Conservation (phyloP, 306 rosid species). For the Medicago ruthenica region DNA sequence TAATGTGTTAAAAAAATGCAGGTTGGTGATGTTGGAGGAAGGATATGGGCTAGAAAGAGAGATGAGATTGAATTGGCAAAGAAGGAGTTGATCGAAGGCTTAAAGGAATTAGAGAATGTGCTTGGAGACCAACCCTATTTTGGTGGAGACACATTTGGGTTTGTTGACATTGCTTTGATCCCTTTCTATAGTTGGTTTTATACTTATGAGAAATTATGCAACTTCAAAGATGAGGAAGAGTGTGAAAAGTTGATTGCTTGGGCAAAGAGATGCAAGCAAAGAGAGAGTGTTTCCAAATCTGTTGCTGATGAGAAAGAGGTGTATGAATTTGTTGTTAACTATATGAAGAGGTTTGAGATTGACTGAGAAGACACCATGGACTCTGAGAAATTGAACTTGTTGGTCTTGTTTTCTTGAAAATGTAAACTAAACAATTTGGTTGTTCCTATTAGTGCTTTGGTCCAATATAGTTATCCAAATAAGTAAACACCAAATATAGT, state of each 20-base stretch:
- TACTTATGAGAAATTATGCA: constrained; percentile 3
- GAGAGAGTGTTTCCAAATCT: constrained; percentile 1
- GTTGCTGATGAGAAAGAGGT: not conserved
- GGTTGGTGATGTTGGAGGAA: constrained; percentile 9
- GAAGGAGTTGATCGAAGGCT: not conserved
- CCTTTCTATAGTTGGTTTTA: not conserved
- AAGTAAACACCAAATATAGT: too few species aligned
- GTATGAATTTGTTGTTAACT: not conserved
- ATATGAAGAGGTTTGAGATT: not conserved
- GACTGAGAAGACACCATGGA: not conserved
- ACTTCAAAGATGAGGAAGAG: not conserved
- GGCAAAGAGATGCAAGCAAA: constrained; percentile 2
- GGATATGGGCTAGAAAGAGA: not conserved
- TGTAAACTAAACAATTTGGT: not conserved
- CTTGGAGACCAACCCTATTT: constrained; percentile 1
- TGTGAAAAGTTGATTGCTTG: not conserved
- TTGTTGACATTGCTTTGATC: constrained; percentile 3
- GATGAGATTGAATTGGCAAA: constrained; percentile 7
- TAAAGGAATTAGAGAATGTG: constrained; percentile 1
- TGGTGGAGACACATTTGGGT: constrained; percentile 1
- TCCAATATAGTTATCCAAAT: too few species aligned
- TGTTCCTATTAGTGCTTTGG: too few species aligned
- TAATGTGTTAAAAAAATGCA: not conserved
- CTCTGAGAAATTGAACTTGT: not conserved
- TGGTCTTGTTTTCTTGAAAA: not conserved